A percentile compares a stretch with the other conserved stretches of the same genome.
Conservation (phyloP, 768 basidiomycete genomes). For the Vararia minispora region DNA sequence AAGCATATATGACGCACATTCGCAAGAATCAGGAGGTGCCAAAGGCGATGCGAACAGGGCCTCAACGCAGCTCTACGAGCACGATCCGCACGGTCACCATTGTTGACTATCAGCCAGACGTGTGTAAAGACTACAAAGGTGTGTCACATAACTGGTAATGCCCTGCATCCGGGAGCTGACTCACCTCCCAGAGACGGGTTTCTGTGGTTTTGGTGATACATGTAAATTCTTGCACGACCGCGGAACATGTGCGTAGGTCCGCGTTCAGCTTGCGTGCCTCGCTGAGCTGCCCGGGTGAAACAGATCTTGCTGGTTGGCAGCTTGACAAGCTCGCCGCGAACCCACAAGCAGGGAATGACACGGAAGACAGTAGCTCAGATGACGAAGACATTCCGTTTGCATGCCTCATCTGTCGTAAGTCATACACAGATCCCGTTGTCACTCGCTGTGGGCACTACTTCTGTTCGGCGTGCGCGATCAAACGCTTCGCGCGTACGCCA, state of each 20-base stretch:
- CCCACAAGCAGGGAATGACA: conserved; percentile 46
- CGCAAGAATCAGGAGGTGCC: conserved; percentile 77
- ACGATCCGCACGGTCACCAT: conserved; percentile 94
- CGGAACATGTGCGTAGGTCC: conserved; percentile 65
- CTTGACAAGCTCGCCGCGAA: conserved; percentile 86
- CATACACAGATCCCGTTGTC: conserved; percentile 89
- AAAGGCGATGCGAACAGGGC: conserved; percentile 81
- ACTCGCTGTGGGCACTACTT: conserved; percentile 97
- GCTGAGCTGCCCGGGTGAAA: conserved; percentile 3
- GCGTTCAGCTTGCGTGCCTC: conserved; percentile 9
- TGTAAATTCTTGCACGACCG: conserved; percentile 99
- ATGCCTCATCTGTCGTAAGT: conserved; percentile 93
- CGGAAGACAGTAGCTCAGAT: conserved; percentile 56
- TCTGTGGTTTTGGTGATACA: conserved; percentile 97
- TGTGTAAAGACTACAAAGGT: conserved; percentile 99
- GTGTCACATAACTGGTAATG: conserved; percentile 20
- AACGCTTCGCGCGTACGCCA: conserved; percentile 86
- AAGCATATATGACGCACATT: conserved; percentile 69
- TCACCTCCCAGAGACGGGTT: conserved; percentile 75
- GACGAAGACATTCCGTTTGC: conserved; percentile 94
- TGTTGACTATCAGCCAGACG: conserved; percentile 96
- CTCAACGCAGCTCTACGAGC: conserved; percentile 53
- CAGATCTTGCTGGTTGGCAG: conserved; percentile 98
- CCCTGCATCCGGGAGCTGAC: conserved; percentile 5
- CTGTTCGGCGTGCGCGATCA: conserved; percentile 91